These are phyloP conservation scores for Kazachstania africana DNA, from an alignment of 805 yeast genomes.

Conservation along the genomic window DNA sequence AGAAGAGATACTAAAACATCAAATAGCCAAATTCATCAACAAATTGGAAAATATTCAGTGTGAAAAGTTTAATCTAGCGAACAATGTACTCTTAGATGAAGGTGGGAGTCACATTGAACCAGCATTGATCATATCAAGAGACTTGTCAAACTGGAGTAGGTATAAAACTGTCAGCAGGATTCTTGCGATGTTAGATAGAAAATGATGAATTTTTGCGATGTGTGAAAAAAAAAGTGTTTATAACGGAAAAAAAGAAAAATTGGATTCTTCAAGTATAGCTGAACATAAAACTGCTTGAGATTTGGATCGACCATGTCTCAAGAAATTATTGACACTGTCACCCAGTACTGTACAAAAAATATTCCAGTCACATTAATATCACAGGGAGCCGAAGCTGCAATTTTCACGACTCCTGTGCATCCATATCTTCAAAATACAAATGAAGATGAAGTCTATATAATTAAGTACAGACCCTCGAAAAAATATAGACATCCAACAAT, in stretches of 20 bases:
- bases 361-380: slow-evolving; percentile 48
- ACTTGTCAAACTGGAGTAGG: slow-evolving; percentile 7
- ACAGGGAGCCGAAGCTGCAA: slow-evolving; percentile 89
- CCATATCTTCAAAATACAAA: slow-evolving; percentile 38
- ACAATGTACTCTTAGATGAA: slow-evolving; percentile 5
- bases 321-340: slow-evolving; percentile 34
- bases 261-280: too few relatives aligned
- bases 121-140: slow-evolving; percentile 1
- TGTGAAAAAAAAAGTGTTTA: too few relatives aligned
- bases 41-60: slow-evolving; percentile 2
- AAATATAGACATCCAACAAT: slow-evolving; percentile 80
- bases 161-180: too few relatives aligned
- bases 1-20: slow-evolving; percentile 13
- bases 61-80: slow-evolving; percentile 1
- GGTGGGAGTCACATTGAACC: slow-evolving; percentile 13
- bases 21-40: slow-evolving; percentile 7
- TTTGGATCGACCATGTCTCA: slow-evolving; percentile 60
- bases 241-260: too few relatives aligned
- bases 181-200: too few relatives aligned
- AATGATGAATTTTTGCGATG: too few relatives aligned
- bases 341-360: slow-evolving; percentile 31
- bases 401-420: slow-evolving; percentile 49
- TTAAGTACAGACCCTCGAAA: slow-evolving; percentile 82
- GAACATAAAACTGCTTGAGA: too few relatives aligned
- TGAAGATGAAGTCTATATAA: slow-evolving; percentile 35